Evolutionary conservation across 192 early-diverging fungal species (phyloP).

Genomic region (Podila verticillata): DNA sequence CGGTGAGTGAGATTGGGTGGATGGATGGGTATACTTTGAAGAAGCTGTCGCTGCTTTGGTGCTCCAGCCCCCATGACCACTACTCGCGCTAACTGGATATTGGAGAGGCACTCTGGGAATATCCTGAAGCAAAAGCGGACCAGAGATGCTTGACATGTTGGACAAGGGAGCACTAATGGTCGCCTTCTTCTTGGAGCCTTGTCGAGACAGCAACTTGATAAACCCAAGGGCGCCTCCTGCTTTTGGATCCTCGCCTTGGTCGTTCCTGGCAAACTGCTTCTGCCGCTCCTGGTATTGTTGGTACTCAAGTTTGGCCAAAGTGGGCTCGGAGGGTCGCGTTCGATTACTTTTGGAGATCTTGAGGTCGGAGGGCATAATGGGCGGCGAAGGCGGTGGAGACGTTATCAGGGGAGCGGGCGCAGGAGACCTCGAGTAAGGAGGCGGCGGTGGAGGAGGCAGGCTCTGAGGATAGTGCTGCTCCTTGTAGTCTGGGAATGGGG

Average conservation of each 20-base stretch:
- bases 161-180: conserved; percentile 37
- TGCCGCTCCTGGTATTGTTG: conserved; percentile 33
- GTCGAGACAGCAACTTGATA: conserved; percentile 18
- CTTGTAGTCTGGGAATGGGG: background rate
- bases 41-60: no score
- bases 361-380: background rate
- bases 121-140: no score
- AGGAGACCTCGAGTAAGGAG: conserved; percentile 18
- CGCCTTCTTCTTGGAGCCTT: conserved; percentile 17
- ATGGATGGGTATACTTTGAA: no score
- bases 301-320: conserved; percentile 20
- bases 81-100: no score
- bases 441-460: conserved; percentile 25
- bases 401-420: background rate
- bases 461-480: background rate
- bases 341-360: no score
- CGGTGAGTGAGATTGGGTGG: no score
- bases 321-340: background rate
- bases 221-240: conserved; percentile 25
- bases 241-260: conserved; percentile 1
- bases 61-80: no score
- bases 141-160: no score
- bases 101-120: no score
- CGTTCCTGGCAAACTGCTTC: conserved; percentile 19
- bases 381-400: background rate